A percentile compares a stretch with the other conserved stretches of the same genome.
Evolutionary conservation across 1,284 basidiomycete genomes (phyloP).

Genomic region (Phaffia rhodozyma): DNA sequence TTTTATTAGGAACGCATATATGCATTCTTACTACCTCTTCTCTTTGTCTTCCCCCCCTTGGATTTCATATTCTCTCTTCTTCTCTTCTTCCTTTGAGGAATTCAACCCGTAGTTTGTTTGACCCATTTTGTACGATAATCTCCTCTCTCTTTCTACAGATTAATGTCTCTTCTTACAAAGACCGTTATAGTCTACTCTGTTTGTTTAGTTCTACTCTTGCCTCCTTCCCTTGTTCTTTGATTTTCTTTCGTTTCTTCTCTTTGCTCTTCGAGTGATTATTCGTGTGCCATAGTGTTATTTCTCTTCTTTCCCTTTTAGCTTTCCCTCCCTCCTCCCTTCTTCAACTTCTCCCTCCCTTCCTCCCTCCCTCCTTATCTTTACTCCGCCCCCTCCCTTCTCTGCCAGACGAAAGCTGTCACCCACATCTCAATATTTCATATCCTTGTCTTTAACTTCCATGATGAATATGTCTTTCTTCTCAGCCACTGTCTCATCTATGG

Average conservation of each 20-base stretch:
- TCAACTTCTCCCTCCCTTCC: background rate
- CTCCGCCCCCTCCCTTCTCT: too few species aligned
- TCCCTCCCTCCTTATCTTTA: background rate
- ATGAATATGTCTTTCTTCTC: too few species aligned
- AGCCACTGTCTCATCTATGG: too few species aligned
- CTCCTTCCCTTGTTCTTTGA: background rate
- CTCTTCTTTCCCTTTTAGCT: background rate
- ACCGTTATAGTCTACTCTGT: background rate
- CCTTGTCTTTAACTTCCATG: too few species aligned
- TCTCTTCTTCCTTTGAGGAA: too few species aligned
- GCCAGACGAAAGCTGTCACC: too few species aligned
- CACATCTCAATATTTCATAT: too few species aligned
- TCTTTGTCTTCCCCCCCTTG: background rate
- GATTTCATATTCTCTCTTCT: too few species aligned
- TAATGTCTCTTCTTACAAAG: background rate
- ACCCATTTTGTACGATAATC: too few species aligned
- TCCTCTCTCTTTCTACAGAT: background rate
- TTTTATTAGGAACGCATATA: background rate
- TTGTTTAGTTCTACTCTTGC: background rate
- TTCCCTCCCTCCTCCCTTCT: background rate
- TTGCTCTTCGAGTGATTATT: background rate
- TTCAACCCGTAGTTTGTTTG: too few species aligned
- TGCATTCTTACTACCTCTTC: background rate
- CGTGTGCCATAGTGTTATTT: background rate
- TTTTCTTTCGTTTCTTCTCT: background rate